Evolutionary conservation across 805 yeast genomes (phyloP), one percentile per base, ranked within the genome.

Genomic region (Starmerella tilneyi): DNA sequence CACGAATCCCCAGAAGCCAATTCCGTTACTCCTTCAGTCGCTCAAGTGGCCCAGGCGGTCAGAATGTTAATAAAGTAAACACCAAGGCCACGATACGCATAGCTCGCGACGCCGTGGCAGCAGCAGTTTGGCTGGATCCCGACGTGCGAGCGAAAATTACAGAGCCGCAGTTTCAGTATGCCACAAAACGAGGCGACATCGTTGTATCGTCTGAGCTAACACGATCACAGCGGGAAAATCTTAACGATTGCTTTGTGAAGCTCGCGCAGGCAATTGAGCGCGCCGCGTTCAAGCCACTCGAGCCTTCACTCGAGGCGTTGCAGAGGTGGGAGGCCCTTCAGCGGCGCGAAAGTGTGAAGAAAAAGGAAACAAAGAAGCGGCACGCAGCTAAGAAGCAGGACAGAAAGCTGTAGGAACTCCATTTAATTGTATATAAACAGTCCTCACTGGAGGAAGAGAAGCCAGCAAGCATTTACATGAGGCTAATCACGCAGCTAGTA

Each of bases 1-100:
- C 6, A 24, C 48, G 1, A 45, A 65, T 79, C 2, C 84, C 83
- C 1, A 58, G 64, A 12, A 51, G 59, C 15, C 53, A 60, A 13
- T 78, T 79, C 54, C 62, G 63, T 2, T 57, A 72, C 2, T 51
- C 68, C 4, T 79, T 63, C 56, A 66, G 76, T 43, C 61, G 88
- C 47, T 73, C 92, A 0, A 75, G 86, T 27, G 94, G 94, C 0
- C 84, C 94, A 0, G 94, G 94, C 1, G 94, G 94, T 0, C 94
- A 84, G 54, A 80, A 84, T 56, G 94, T 84, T 9, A 84, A 84
- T 60, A 84, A 84, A 54, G 68, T 64, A 46, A 69, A 66, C 24
- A 71, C 82, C 1, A 79, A 83, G 55, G 84, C 86, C 7, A 78
- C 84, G 0, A 58, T 84, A 16, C 64, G 73, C 5, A 55, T 79